Base-by-base conservation (phyloP, 1,284 basidiomycete genomes). In the Ceratorhiza oryzae-sativae region DNA sequence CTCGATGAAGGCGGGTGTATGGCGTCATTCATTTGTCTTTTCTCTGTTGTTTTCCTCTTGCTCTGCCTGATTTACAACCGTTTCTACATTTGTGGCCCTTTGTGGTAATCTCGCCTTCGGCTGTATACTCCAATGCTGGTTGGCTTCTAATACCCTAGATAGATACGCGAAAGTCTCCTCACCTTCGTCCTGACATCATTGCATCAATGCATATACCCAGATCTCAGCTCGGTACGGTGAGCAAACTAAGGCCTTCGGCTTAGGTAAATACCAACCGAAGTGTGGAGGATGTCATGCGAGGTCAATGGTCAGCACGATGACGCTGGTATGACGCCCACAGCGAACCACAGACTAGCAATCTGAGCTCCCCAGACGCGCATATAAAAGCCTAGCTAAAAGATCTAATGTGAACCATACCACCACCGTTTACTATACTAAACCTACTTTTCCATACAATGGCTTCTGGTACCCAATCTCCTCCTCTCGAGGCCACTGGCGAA, bases 401-500 rank as follows among this genome's bases (percentile, higher is more conserved):
- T 13, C 23, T 32, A 13, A n/a, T 42, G 58, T 27, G 39, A 20
- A n/a, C 48, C n/a, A 58, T 41, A 46, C 15, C 53, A 39, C 45
- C 42, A 46, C 56, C 41, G 12, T 34, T 18, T 10, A 45, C 25
- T 48, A 55, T 51, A 23, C 63, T 18, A 9, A 67, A 53, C 30
- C 49, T 55, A 45, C 67, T 56, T 34, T 48, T 39, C n/a, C 39
- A 59, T 42, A 48, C 41, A 13, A 70, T 70, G 67, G 12, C 67
- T 30, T 27, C 53, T 34, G 67, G 67, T 34, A 70, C 85, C 3
- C 80, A 86, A 65, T 86, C 85, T n/a, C 85, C 85, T 9, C 84
- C 85, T 51, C 82, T 86, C 58, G 84, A 85, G 78, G 81, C 81
- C 12, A 85, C 84, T 0, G 83, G 80, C 53, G 80, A 83, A 34